Evolutionary conservation across 306 rosid species (phyloP).

Genomic region (Sechiopsis laciniata): DNA sequence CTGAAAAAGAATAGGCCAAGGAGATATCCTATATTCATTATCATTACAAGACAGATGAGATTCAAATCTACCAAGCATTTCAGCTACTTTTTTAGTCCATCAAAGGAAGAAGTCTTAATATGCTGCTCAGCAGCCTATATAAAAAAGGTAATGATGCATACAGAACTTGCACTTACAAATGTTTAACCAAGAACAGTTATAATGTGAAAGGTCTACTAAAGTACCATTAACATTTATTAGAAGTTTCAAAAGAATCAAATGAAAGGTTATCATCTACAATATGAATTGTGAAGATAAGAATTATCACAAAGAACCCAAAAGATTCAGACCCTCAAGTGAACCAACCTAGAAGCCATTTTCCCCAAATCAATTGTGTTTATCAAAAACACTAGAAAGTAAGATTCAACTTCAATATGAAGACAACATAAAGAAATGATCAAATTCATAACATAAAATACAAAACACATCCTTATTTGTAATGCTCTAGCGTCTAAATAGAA

Average conservation of each 20-base stretch:
- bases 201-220: background rate
- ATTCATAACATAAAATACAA: conserved; percentile 19
- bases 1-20: background rate
- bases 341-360: background rate
- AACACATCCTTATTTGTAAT: conserved; percentile 24
- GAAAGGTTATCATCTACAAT: background rate
- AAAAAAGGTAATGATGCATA: background rate
- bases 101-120: background rate
- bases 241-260: conserved; percentile 11
- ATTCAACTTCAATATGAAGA: conserved; percentile 16
- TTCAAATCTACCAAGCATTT: background rate
- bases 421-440: conserved; percentile 16
- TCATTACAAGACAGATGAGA: background rate
- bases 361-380: conserved; percentile 12
- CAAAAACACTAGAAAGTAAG: conserved; percentile 11
- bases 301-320: conserved; percentile 1
- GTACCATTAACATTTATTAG: background rate
- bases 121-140: background rate
- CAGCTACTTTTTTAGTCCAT: conserved; percentile 6
- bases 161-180: background rate
- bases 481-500: conserved; percentile 21
- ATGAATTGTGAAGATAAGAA: background rate
- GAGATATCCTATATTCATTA: background rate
- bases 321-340: conserved; percentile 4
- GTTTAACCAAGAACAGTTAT: background rate